phyloP scores from a whole-genome alignment of 352 stramenopile species.

The Phytophthora vignae region DNA sequence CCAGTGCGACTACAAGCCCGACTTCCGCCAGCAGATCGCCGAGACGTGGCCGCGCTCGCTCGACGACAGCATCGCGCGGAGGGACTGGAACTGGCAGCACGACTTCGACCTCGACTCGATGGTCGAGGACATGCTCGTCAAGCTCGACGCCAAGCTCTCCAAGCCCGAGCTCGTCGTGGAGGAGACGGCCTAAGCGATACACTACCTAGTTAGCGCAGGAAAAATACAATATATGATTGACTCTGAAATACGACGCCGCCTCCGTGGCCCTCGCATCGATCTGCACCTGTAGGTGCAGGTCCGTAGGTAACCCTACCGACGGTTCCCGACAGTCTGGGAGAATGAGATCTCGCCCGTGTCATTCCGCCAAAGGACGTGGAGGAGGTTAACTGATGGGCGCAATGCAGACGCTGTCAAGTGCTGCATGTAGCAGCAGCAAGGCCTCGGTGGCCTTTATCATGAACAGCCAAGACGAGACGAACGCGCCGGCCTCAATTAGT shows the following conservation, averaged over 20 bases:
- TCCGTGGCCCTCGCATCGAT: constrained; percentile 4
- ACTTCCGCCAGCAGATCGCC: constrained; percentile 93
- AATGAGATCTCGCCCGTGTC: constrained; percentile 17
- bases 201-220: background rate
- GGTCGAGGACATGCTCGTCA: constrained; percentile 91
- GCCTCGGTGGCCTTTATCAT: constrained; percentile 32
- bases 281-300: background rate
- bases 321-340: constrained; percentile 13
- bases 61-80: constrained; percentile 82
- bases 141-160: constrained; percentile 81
- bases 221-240: constrained; percentile 33
- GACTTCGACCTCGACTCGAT: constrained; percentile 91
- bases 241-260: constrained; percentile 13
- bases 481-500: background rate
- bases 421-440: constrained; percentile 12
- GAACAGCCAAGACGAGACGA: constrained; percentile 16
- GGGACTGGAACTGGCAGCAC: constrained; percentile 91
- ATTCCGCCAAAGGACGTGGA: constrained; percentile 19
- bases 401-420: constrained; percentile 5
- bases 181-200: constrained; percentile 30
- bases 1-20: constrained; percentile 87
- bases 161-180: constrained; percentile 28
- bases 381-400: background rate
- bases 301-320: constrained; percentile 11
- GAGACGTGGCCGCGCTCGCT: constrained; percentile 91